phyloP scores from a whole-genome alignment of 306 rosid species.

The Canavalia gladiata region DNA sequence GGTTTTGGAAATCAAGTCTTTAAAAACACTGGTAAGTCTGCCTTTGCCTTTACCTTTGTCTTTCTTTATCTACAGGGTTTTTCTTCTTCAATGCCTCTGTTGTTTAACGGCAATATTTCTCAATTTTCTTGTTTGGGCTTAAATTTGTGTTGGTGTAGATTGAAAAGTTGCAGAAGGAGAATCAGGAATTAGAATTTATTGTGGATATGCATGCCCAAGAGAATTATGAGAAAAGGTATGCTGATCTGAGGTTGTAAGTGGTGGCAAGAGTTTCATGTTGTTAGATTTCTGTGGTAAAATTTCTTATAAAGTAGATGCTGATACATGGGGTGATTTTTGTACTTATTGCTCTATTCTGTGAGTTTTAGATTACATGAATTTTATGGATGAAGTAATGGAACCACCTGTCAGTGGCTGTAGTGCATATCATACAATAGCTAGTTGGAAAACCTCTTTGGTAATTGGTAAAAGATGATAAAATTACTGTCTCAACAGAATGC shows the following conservation, averaged over 20 bases:
- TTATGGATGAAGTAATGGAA: conserved; percentile 22
- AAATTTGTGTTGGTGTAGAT: conserved; percentile 59
- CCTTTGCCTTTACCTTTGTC: conserved; percentile 33
- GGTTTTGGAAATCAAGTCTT: conserved; percentile 73
- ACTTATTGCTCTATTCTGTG: background rate
- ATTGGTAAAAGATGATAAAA: background rate
- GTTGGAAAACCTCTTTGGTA: conserved; percentile 8
- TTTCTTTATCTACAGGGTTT: conserved; percentile 5
- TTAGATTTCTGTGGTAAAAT: conserved; percentile 9
- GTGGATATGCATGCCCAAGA: conserved; percentile 81
- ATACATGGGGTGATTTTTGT: conserved; percentile 12
- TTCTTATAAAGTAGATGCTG: conserved; percentile 21
- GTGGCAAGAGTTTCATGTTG: background rate
- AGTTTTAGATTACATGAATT: conserved; percentile 17
- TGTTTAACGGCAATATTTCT: conserved; percentile 12
- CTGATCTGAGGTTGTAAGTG: conserved; percentile 32
- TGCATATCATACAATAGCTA: background rate
- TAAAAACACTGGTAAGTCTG: conserved; percentile 72
- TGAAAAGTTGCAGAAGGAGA: conserved; percentile 78
- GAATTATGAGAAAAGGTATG: conserved; percentile 79
- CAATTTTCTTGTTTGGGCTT: conserved; percentile 32
- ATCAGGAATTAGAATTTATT: conserved; percentile 72
- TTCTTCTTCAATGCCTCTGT: conserved; percentile 27
- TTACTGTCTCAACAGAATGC: background rate
- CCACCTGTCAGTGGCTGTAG: conserved; percentile 5